phyloP scores from a whole-genome alignment of 148 eudicot species.

The Arbutus unedo region DNA sequence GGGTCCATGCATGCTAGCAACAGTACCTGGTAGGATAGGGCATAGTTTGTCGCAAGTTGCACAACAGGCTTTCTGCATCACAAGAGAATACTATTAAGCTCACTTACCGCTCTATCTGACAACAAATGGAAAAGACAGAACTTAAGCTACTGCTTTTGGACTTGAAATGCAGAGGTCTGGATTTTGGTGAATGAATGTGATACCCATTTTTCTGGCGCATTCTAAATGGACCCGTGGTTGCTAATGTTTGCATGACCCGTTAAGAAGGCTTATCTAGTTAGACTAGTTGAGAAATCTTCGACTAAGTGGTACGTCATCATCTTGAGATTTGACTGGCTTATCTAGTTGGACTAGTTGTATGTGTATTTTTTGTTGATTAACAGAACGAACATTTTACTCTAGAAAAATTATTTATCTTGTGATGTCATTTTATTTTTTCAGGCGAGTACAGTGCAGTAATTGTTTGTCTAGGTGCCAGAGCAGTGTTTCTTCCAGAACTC shows the following conservation, averaged over 20 bases:
- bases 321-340: slow-evolving; percentile 10
- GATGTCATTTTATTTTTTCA: slow-evolving; percentile 23
- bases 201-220: not conserved
- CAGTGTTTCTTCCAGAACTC: slow-evolving; percentile 73
- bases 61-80: not conserved
- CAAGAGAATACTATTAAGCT: not conserved
- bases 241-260: not conserved
- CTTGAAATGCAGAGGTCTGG: not conserved
- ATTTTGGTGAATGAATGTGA: not conserved
- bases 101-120: not conserved
- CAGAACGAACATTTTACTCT: not conserved
- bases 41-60: too few species aligned
- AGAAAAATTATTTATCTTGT: not conserved
- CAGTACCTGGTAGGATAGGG: too few species aligned
- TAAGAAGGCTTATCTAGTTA: too few species aligned
- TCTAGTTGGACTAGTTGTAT: not conserved
- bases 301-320: not conserved
- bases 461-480: slow-evolving; percentile 85
- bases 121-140: not conserved
- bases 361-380: not conserved
- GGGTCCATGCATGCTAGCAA: too few species aligned
- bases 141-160: not conserved
- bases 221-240: not conserved
- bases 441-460: slow-evolving; percentile 78
- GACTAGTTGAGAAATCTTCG: not conserved